Evolutionary conservation across 2,329 filamentous ascomycete species (phyloP), one percentile per base, ranked within the genome.

Genomic region (Exophiala mesophila): DNA sequence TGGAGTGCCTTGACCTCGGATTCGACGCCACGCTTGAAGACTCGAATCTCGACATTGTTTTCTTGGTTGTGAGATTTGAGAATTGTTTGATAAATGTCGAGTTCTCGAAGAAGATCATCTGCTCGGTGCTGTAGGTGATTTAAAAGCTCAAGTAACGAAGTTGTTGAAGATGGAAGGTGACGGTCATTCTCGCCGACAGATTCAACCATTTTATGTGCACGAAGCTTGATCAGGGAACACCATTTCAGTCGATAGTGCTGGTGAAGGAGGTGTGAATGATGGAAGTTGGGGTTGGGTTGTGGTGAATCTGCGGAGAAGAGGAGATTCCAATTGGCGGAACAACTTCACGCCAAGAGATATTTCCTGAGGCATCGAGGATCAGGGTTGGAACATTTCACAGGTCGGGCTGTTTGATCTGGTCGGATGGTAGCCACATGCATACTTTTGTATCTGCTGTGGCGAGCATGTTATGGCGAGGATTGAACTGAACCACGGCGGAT

Each of bases 401-500:
- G 20, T 55, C 51, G 3, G 46, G 28, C 18, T 43, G 41, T 36
- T 52, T 55, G 44, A 54, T 53, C 26, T 56, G 52, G 20, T 46
- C 47, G 19, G 41, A 37, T 21, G 85, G 85, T 24, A 86, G 63
- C 84, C 85, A 89, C 55, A 89, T 86, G 15, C 86, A 66, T 47
- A 88, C 70, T 40, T 96, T 88, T 58, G 83, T 83, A 56, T 97
- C 89, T 3, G 88, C 92, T 32, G 83, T 92, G 6, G 88, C 89
- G 54, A 97, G 76, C 69, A 96, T 82, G 64, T 97, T 96, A 64
- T 84, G 92, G 36, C 89, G 77, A 18, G 89, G 92, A 60, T 96
- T 97, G 62, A 88, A 92, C 16, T 85, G 86, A 30, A 95, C 73
- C 9, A 94, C 76, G 1, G 84, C 84, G 38, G 79, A 65, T 78